A percentile compares a stretch with the other conserved stretches of the same genome.
Conservation (phyloP, 1,284 basidiomycete species). For the Tilletiopsis washingtonensis region DNA sequence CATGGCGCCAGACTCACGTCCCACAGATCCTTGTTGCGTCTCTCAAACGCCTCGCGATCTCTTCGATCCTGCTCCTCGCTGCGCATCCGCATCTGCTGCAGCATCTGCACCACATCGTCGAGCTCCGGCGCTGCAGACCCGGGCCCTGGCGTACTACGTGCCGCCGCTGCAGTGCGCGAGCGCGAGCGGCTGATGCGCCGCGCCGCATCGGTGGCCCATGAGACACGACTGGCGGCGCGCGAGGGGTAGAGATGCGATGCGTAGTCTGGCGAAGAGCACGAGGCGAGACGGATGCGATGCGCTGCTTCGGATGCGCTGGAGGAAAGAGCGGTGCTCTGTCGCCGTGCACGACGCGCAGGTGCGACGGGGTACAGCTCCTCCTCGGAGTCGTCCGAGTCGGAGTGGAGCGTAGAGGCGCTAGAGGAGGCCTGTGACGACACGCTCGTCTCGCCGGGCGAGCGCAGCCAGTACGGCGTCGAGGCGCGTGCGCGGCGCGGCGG, state of each 20-base stretch:
- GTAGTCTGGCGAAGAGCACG: too few species aligned
- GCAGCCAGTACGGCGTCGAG: too few species aligned
- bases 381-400: conserved; percentile 23
- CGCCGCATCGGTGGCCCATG: neutral
- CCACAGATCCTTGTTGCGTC: conserved; percentile 37
- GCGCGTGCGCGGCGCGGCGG: too few species aligned
- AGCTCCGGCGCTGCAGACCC: neutral
- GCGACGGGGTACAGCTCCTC: conserved; percentile 15
- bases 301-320: conserved; percentile 15
- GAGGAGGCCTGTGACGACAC: too few species aligned
- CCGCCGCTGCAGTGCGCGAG: neutral
- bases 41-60: conserved; percentile 33
- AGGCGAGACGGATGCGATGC: neutral
- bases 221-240: neutral
- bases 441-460: too few species aligned
- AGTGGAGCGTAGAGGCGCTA: too few species aligned
- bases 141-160: too few species aligned
- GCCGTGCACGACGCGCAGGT: too few species aligned
- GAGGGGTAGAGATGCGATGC: too few species aligned
- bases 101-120: conserved; percentile 27
- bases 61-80: conserved; percentile 25
- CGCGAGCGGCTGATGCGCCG: neutral
- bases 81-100: conserved; percentile 28
- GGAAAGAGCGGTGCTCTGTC: neutral
- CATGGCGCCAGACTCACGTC: conserved; percentile 7